phyloP scores from a whole-genome alignment of 2,329 filamentous ascomycete genomes.

The Sordariomycetes sp. region DNA sequence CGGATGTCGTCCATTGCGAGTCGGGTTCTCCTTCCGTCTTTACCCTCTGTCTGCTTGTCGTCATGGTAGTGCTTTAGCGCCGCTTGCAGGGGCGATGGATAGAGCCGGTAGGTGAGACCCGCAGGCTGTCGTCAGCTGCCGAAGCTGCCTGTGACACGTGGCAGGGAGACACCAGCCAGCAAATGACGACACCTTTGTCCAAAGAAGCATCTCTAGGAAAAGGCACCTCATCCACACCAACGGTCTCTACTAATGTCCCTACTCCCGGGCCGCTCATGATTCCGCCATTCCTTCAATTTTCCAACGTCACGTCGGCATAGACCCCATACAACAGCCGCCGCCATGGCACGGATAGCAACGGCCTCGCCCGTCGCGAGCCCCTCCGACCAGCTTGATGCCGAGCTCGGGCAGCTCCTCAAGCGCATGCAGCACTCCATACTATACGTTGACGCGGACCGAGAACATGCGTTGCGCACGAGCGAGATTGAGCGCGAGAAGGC shows the following conservation, averaged over 20 bases:
- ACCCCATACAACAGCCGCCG: not conserved
- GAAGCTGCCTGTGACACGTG: not conserved
- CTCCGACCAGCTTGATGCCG: conserved; percentile 18
- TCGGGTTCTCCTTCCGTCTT: no score
- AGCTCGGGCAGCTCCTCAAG: conserved; percentile 51
- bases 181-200: not conserved
- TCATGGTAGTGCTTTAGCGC: no score
- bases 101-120: no score
- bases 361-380: conserved; percentile 5
- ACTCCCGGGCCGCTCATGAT: no score
- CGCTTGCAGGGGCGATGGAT: no score
- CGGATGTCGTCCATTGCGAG: no score
- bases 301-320: not conserved
- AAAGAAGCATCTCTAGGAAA: no score
- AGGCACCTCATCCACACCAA: no score
- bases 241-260: no score
- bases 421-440: conserved; percentile 55
- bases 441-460: conserved; percentile 44
- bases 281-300: no score
- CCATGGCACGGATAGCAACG: not conserved
- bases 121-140: not conserved
- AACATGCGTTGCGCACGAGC: conserved; percentile 14
- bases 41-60: no score
- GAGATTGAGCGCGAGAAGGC: conserved; percentile 6
- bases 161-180: not conserved